Base-by-base conservation (phyloP, 768 basidiomycete genomes). In the Neoboletus magnificus region DNA sequence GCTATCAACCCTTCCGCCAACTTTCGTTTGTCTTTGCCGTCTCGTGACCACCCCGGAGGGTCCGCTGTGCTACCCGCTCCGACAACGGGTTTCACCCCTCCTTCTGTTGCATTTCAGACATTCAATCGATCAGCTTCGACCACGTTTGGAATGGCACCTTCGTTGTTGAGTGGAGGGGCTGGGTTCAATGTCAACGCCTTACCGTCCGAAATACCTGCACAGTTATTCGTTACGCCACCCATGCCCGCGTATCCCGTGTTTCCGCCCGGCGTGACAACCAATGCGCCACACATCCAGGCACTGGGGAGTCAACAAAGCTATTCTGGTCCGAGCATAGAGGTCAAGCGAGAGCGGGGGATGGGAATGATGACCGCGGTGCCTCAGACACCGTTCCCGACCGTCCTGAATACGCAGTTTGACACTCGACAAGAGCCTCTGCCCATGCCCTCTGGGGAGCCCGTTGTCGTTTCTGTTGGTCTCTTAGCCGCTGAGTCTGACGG, bases 241-340 rank as follows among this genome's bases (percentile, higher is more conserved):
- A 91, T 86, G 5, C 89, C 89, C 1, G 85, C 88, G 4, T 89
- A 89, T 62, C 88, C 89, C 15, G 78, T 86, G 2, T 91, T 82
- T 64, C 79, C 85, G 0, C 70, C 76, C 32, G 32, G 55, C n/a
- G 62, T 73, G 20, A 57, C 76, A 1, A 74, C 82, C 10, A 79
- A 79, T 0, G 79, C 77, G 10, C 85, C 86, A 2, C 74, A 79
- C 56, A 79, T 80, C 32, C 81, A 85, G 63, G 76, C 78, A 6
- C 63, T 87, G 25, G 72, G 79, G 23, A 75, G 77, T 3, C 81
- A 79, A 48, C 75, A 73, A 22, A 74, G 73, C n/a, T 73, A 74
- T 48, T 76, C 77, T 39, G 81, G 85, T 1, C 78, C 80, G 4
- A 82, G 81, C 62, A 73, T 90, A 27, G 91, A 92, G 62, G 81